phyloP scores from a whole-genome alignment of 1,284 basidiomycete genomes.

The Austroboletus niveus region DNA sequence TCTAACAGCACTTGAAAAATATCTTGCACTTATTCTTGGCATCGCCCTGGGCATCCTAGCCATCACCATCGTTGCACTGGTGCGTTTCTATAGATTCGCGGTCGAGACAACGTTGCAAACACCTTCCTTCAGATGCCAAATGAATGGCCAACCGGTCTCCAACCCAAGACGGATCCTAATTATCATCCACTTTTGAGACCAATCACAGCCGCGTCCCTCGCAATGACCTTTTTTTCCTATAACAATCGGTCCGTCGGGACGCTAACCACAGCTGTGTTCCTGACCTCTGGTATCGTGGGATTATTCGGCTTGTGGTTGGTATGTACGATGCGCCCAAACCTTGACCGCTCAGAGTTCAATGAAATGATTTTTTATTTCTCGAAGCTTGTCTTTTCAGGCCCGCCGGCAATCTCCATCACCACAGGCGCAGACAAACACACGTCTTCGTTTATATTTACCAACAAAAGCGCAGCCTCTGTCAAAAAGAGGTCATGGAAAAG shows the following conservation, averaged over 20 bases:
- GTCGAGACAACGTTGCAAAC: conserved; percentile 5
- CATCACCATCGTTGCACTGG: conserved; percentile 58
- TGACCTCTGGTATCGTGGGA: conserved; percentile 51
- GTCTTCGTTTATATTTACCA: conserved; percentile 74
- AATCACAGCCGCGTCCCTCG: conserved; percentile 47
- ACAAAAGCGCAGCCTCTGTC: conserved; percentile 66
- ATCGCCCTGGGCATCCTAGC: conserved; percentile 55
- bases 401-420: conserved; percentile 57
- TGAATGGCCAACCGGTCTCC: conserved; percentile 32
- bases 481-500: conserved; percentile 68
- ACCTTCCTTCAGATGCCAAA: conserved; percentile 42
- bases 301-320: conserved; percentile 74
- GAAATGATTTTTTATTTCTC: conserved; percentile 12
- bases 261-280: conserved; percentile 50
- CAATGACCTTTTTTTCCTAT: conserved; percentile 64
- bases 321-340: conserved; percentile 30
- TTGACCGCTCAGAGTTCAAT: conserved; percentile 12
- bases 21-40: conserved; percentile 61
- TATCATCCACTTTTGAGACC: conserved; percentile 64
- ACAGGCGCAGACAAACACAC: conserved; percentile 81
- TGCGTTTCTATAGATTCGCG: conserved; percentile 25
- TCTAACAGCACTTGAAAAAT: conserved; percentile 65
- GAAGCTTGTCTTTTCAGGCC: conserved; percentile 63
- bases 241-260: conserved; percentile 58
- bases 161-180: conserved; percentile 21